Conservation (phyloP, 202 grass and related monocot genomes). For the Musa balbisiana region DNA sequence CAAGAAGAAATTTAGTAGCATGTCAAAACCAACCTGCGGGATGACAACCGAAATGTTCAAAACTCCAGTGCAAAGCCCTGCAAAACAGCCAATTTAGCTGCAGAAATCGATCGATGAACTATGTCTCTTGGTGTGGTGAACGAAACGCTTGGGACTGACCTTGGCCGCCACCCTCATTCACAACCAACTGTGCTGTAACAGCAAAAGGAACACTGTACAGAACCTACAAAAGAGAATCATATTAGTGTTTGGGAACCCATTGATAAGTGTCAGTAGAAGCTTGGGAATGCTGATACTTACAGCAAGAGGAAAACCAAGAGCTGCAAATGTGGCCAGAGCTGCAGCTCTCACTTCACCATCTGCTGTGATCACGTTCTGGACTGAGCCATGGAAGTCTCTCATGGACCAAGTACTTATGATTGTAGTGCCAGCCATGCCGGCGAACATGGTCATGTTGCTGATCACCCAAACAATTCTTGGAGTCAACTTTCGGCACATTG, state of each 20-base stretch:
- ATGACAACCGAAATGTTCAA: constrained; percentile 87
- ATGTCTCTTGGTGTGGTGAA: too few species aligned
- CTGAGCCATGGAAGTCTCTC: constrained; percentile 42
- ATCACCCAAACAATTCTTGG: constrained; percentile 6
- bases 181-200: constrained; percentile 58
- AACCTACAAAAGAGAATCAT: constrained; percentile 32
- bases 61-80: constrained; percentile 78
- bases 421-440: constrained; percentile 1
- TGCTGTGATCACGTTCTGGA: constrained; percentile 49
- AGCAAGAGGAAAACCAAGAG: constrained; percentile 70
- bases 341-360: constrained; percentile 39
- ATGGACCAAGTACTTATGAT: constrained; percentile 32
- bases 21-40: constrained; percentile 49
- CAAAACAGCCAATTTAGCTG: neutral
- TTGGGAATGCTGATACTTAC: constrained; percentile 25
- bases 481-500: constrained; percentile 9
- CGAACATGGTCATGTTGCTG: constrained; percentile 10
- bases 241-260: neutral
- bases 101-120: neutral
- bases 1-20: neutral
- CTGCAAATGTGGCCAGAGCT: constrained; percentile 49
- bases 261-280: neutral
- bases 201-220: constrained; percentile 88
- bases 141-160: constrained; percentile 21
- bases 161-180: constrained; percentile 55